Evolutionary conservation across 1,284 basidiomycete genomes (phyloP), one percentile per base, ranked within the genome.

Genomic region (Meira nashicola): DNA sequence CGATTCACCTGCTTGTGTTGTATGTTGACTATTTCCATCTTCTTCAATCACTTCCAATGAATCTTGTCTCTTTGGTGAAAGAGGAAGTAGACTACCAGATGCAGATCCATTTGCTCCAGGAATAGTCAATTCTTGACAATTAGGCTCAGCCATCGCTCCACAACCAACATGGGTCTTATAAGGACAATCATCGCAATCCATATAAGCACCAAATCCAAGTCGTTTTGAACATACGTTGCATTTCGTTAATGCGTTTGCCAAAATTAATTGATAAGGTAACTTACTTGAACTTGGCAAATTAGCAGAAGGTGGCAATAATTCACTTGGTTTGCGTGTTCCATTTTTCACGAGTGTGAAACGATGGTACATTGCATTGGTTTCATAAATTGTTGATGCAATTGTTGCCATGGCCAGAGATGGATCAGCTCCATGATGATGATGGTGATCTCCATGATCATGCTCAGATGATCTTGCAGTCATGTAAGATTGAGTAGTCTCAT

Each of bases 181-280:
- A 15, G 73, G 71, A 47, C 73, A 75, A 50, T 75, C 73, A 48
- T 75, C 73, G 58, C 73, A 75, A 55, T 75, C 73, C 64, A 73
- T 68, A 46, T 73, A 75, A 1, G 73, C 71, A 25, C 67, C 67
- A 66, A 70, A 75, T 19, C 73, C 73, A 37, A 75, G 67, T 8
- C 71, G 55, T 47, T 68, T 72, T 15, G 62, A 62, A 57, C 73
- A 75, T 4, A 73, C 67, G 62, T 66, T 67, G 60, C 73, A 75
- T 55, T 70, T 72, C 33, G 73, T 67, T 21, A 75, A 60, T 1
- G 73, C 71, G 39, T 75, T 71, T 60, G 60, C 65, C 11, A 75
- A 66, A 65, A 75, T 74, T 7, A 75, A 54, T 6, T 69, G 71
- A 33, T 33, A 33, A 33, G 28, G 28, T 33, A 33, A 33, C 8